Evolutionary conservation across 2,329 filamentous ascomycete species (phyloP).

Genomic region (Lecanosticta acicola): DNA sequence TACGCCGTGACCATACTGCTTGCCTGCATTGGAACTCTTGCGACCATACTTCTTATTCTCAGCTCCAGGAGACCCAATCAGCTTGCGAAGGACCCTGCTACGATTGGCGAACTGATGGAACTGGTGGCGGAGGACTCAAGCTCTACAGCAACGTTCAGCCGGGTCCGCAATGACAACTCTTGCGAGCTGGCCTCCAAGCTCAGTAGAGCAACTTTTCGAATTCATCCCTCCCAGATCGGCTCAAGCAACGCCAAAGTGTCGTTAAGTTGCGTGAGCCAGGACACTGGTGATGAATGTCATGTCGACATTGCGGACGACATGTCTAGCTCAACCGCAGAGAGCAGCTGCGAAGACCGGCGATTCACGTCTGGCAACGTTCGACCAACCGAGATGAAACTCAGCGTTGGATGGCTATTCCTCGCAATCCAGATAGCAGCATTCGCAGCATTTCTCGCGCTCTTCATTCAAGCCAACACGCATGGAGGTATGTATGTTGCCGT

Average conservation of each 20-base stretch:
- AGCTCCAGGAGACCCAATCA: slow-evolving; percentile 1
- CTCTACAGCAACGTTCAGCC: background rate
- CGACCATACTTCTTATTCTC: too few species aligned
- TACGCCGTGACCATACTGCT: slow-evolving; percentile 36
- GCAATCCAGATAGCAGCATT: slow-evolving; percentile 9
- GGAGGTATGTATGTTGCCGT: background rate
- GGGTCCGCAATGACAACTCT: background rate
- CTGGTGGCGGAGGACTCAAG: slow-evolving; percentile 27
- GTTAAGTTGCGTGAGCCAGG: too few species aligned
- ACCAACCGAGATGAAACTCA: slow-evolving; percentile 13
- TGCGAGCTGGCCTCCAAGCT: too few species aligned
- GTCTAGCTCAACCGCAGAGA: background rate
- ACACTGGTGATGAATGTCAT: too few species aligned
- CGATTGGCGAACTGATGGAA: slow-evolving; percentile 35
- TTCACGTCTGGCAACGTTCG: too few species aligned
- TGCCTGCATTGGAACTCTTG: slow-evolving; percentile 19
- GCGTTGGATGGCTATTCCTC: slow-evolving; percentile 12
- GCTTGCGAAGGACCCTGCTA: slow-evolving; percentile 29
- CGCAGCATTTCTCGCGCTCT: slow-evolving; percentile 10
- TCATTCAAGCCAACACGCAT: background rate
- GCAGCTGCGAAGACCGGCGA: background rate
- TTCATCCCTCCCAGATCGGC: too few species aligned
- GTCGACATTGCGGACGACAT: background rate
- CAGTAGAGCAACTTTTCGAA: too few species aligned
- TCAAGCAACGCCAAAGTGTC: too few species aligned